Evolutionary conservation across 305 asterid genomes (phyloP), one percentile per base, ranked within the genome.

Genomic region (Solanum hybrid): DNA sequence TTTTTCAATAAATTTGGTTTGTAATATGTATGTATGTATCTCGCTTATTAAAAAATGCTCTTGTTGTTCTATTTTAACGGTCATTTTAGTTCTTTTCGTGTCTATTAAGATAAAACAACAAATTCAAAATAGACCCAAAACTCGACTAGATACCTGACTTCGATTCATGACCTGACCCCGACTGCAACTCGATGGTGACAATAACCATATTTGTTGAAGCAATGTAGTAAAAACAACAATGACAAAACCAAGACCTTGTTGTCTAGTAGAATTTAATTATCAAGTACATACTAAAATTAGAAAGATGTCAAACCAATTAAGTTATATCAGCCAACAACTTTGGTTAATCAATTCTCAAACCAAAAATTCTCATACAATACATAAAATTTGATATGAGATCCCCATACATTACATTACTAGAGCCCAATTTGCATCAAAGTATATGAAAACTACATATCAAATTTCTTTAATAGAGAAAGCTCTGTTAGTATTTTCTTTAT

Each of bases 251-350:
- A 56, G 24, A 20, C 9, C 0, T 51, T 51, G 66, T 46, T 46
- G 64, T 46, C 0, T 14, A 46, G 64, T 46, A 46, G 0, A 46
- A 14, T 2, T 13, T 42, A 31, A 31, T 34, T 14, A 46, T 0
- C 1, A 14, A 0, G 0, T 46, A 46, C 64, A 46, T 46, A 13
- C 56, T 42, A 42, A 42, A 42, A 42, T 42, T 0, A 42, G 0
- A 46, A 16, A 51, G n/a, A 16, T 6, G 5, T 56, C 22, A 46
- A 46, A 14, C 60, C 60, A 46, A 46, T 46, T 0, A 46, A 46
- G 60, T 14, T 46, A 14, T 46, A 14, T 56, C 69, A 56, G 24
- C 24, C n/a, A 56, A 56, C 24, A 17, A 17, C 66, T 16, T 51
- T 51, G 66, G 66, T 16, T 51, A 42, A 42, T 13, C 22, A 51